phyloP scores from a whole-genome alignment of 2,329 filamentous ascomycete genomes.

The Sporothrix schenckii region DNA sequence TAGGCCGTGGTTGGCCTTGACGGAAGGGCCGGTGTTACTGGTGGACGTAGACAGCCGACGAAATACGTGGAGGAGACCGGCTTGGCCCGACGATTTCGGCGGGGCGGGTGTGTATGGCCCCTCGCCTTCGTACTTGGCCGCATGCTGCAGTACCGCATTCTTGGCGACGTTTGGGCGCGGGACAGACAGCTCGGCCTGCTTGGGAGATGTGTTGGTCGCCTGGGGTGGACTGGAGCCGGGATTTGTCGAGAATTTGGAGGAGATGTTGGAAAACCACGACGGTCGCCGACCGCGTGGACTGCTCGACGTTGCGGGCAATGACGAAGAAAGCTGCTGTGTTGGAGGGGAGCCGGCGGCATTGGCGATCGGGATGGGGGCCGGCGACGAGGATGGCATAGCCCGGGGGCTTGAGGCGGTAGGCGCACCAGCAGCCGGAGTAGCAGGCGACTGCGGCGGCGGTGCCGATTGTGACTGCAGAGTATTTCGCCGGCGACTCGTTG shows the following conservation, averaged over 20 bases:
- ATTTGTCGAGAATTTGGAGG: constrained; percentile 80
- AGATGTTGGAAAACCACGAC: constrained; percentile 93
- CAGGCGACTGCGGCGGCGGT: constrained; percentile 6
- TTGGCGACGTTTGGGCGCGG: constrained; percentile 56
- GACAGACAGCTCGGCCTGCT: constrained; percentile 50
- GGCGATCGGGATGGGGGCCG: constrained; percentile 4
- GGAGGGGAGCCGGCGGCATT: background rate
- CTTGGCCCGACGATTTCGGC: constrained; percentile 63
- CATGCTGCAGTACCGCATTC: constrained; percentile 63
- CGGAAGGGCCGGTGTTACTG: constrained; percentile 48
- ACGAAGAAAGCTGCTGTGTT: constrained; percentile 19
- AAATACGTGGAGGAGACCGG: constrained; percentile 79
- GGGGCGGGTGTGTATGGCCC: constrained; percentile 74
- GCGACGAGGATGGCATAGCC: constrained; percentile 1
- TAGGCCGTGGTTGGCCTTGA: constrained; percentile 64
- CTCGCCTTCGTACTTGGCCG: constrained; percentile 58
- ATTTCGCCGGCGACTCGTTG: constrained; percentile 38
- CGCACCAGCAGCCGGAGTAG: background rate
- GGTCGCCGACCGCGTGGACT: constrained; percentile 56
- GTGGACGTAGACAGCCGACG: constrained; percentile 74
- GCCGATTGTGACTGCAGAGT: constrained; percentile 38
- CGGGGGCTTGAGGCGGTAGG: constrained; percentile 19
- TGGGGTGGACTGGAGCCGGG: constrained; percentile 42
- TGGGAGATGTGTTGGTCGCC: constrained; percentile 43
- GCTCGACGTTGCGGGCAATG: constrained; percentile 17